A percentile compares a stretch with the other conserved stretches of the same genome.
Conservation (phyloP, 2,329 filamentous ascomycete species). For the Aureobasidium sp. region DNA sequence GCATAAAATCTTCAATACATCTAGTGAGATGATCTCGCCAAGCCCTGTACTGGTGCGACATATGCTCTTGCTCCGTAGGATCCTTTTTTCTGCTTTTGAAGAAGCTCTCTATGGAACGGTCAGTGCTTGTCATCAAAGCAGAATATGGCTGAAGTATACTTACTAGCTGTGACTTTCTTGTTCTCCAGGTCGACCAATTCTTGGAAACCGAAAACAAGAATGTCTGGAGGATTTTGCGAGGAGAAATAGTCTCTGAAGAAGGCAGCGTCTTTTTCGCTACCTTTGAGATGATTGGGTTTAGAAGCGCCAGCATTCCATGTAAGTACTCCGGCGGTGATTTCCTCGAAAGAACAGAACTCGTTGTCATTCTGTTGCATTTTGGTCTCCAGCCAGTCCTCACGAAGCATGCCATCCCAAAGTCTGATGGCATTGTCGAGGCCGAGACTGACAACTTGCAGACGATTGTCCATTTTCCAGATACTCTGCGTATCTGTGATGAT, state of each 20-base stretch:
- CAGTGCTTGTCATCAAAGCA: neutral
- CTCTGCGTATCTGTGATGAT: conserved; percentile 73
- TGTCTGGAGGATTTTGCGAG: conserved; percentile 72
- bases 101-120: conserved; percentile 55
- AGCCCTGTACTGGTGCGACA: conserved; percentile 95
- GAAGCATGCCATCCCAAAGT: conserved; percentile 85
- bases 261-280: conserved; percentile 59
- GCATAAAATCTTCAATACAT: conserved; percentile 76
- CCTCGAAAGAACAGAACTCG: conserved; percentile 78
- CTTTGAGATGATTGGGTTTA: conserved; percentile 74
- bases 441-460: conserved; percentile 76
- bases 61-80: conserved; percentile 73
- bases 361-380: conserved; percentile 79
- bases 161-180: conserved; percentile 92
- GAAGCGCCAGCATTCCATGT: conserved; percentile 98
- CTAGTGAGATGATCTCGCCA: conserved; percentile 88
- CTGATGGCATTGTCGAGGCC: conserved; percentile 80
- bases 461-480: conserved; percentile 69
- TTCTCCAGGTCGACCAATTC: conserved; percentile 97
- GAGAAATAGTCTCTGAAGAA: conserved; percentile 79
- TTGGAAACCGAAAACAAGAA: conserved; percentile 93
- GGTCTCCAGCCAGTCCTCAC: conserved; percentile 89
- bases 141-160: conserved; percentile 26
- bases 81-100: conserved; percentile 81
- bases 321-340: conserved; percentile 71